Evolutionary conservation across 2,329 filamentous ascomycete genomes (phyloP).

Genomic region (Claviceps monticola): DNA sequence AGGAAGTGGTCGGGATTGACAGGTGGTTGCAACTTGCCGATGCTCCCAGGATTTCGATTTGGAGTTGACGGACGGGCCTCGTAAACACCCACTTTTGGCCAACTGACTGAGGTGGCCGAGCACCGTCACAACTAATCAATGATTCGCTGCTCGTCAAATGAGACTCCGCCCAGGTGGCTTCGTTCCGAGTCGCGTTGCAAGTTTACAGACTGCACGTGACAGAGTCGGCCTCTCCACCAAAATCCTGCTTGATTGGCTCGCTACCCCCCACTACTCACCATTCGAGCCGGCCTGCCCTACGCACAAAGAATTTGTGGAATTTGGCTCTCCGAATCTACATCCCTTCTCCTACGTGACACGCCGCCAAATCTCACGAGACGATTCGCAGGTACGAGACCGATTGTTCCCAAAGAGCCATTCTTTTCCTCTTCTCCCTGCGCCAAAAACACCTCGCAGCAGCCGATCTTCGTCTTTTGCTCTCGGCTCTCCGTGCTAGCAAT

Average conservation of each 20-base stretch:
- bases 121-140: background rate
- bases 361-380: conserved; percentile 26
- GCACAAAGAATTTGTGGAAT: conserved; percentile 30
- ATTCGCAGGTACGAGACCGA: conserved; percentile 27
- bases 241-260: conserved; percentile 21
- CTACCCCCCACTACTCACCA: conserved; percentile 17
- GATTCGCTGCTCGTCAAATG: conserved; percentile 1
- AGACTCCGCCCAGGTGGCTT: background rate
- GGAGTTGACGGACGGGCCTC: background rate
- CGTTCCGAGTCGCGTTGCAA: background rate
- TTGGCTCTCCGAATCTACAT: conserved; percentile 23
- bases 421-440: background rate
- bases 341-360: conserved; percentile 16
- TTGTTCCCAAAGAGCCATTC: conserved; percentile 9
- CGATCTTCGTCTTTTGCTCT: background rate
- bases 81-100: conserved; percentile 1
- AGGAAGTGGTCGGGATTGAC: too few relatives aligned
- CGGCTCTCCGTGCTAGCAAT: background rate
- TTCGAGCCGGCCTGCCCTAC: conserved; percentile 27
- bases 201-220: conserved; percentile 15
- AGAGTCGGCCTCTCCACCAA: background rate
- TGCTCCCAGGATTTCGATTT: background rate
- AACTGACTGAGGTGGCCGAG: background rate
- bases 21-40: background rate
- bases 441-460: background rate